phyloP scores from a whole-genome alignment of 148 eudicot species.

The Rhododendron kiyosumense region DNA sequence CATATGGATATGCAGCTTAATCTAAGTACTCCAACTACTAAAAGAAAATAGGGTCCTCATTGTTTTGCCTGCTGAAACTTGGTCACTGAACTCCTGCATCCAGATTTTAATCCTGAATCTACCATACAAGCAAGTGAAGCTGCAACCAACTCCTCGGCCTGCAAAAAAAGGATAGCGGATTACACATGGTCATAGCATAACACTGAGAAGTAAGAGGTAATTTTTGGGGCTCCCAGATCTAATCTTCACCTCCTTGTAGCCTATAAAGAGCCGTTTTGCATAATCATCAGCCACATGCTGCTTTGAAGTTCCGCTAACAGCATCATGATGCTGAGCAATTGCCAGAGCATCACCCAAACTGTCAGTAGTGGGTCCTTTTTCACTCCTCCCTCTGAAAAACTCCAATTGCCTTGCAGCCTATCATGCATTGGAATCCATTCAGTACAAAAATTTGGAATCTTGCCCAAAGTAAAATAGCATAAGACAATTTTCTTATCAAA shows the following conservation, averaged over 20 bases:
- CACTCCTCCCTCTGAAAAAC: constrained; percentile 64
- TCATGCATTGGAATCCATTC: background rate
- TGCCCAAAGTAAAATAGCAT: background rate
- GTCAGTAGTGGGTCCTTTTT: constrained; percentile 60
- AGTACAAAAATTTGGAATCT: constrained; percentile 7
- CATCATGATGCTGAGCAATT: constrained; percentile 97
- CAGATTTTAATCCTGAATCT: constrained; percentile 42
- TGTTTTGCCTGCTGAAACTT: constrained; percentile 74
- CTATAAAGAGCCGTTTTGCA: constrained; percentile 83
- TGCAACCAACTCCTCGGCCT: constrained; percentile 84
- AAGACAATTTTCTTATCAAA: background rate
- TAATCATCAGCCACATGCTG: constrained; percentile 99
- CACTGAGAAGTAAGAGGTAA: background rate
- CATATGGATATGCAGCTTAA: background rate
- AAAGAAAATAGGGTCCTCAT: background rate
- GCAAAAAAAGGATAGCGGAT: constrained; percentile 10
- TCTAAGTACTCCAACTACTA: background rate
- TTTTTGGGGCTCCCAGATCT: background rate
- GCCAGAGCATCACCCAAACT: constrained; percentile 83
- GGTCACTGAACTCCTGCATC: constrained; percentile 42
- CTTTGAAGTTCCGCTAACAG: constrained; percentile 80
- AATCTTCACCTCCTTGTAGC: constrained; percentile 62
- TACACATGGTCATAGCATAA: background rate
- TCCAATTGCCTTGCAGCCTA: constrained; percentile 97
- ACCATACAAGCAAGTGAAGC: constrained; percentile 69